These are phyloP conservation scores for Fusarium sp. DNA, from an alignment of 2,329 filamentous ascomycete genomes.

Conservation along the genomic window DNA sequence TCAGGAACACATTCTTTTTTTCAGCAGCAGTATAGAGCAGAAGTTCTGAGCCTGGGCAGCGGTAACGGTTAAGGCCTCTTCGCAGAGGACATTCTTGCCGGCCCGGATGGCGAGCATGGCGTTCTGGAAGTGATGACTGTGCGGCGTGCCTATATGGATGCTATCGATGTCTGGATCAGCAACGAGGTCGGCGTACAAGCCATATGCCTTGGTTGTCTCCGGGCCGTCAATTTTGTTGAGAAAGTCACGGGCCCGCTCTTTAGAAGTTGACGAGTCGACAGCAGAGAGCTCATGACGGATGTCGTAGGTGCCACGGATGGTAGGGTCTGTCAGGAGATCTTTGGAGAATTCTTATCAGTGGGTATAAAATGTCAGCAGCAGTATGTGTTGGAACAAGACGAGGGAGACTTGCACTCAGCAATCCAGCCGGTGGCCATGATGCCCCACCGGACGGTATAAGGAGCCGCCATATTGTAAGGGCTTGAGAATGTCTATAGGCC, in stretches of 20 bases:
- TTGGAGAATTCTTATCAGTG: constrained; percentile 70
- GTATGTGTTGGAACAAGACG: no score
- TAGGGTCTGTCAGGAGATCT: constrained; percentile 84
- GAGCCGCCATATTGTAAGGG: no score
- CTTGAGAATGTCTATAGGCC: no score
- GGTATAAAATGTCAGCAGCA: no score
- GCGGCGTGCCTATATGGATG: constrained; percentile 90
- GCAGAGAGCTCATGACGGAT: constrained; percentile 84
- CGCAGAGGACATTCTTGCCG: constrained; percentile 90
- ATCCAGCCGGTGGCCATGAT: constrained; percentile 75
- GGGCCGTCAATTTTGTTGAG: constrained; percentile 80
- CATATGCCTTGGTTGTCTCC: constrained; percentile 79
- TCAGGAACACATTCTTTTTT: constrained; percentile 81
- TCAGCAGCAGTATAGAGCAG: constrained; percentile 80
- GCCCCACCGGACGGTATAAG: constrained; percentile 70
- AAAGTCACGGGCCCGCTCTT: constrained; percentile 79
- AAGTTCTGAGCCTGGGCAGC: constrained; percentile 82
- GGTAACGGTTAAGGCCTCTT: constrained; percentile 92
- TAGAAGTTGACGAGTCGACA: constrained; percentile 84
- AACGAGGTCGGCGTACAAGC: constrained; percentile 86
- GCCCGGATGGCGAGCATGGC: constrained; percentile 86
- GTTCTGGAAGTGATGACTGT: constrained; percentile 95
- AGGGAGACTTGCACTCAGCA: constrained; percentile 64
- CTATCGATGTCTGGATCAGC: constrained; percentile 85
- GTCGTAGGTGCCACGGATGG: constrained; percentile 77